These are phyloP conservation scores for Kwoniella sp. DNA, from an alignment of 768 basidiomycete species.

Conservation along the genomic window DNA sequence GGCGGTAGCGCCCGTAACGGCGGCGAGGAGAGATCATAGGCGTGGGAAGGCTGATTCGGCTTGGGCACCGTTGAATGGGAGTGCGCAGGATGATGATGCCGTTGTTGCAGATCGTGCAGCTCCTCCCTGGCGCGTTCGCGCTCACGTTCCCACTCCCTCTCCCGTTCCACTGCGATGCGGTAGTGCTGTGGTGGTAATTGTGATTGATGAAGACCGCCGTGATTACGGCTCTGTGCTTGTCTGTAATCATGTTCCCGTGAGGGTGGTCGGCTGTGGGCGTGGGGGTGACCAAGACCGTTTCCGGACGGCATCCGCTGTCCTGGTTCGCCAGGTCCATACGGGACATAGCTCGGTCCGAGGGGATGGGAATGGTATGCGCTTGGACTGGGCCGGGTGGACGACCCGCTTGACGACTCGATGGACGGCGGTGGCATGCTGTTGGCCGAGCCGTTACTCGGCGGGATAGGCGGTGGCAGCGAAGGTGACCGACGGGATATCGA, in stretches of 20 bases:
- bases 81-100: not conserved
- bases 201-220: too few relatives aligned
- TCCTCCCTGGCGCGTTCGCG: not conserved
- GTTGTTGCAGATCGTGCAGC: not conserved
- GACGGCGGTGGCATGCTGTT: not conserved
- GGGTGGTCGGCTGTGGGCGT: too few relatives aligned
- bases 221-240: too few relatives aligned
- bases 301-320: too few relatives aligned
- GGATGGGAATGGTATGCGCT: conserved; percentile 2
- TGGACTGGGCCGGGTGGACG: conserved; percentile 2
- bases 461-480: conserved; percentile 1
- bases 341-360: not conserved
- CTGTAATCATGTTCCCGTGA: too few relatives aligned
- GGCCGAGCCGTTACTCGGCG: not conserved
- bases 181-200: too few relatives aligned
- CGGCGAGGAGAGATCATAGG: conserved; percentile 14
- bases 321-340: too few relatives aligned
- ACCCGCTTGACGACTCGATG: not conserved
- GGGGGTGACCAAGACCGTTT: too few relatives aligned
- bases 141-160: not conserved
- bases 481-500: conserved; percentile 13
- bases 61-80: not conserved
- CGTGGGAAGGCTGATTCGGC: conserved; percentile 1
- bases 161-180: too few relatives aligned
- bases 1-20: conserved; percentile 15